Evolutionary conservation across 441 rosid genomes (phyloP).

Genomic region (Mallotus repandus): DNA sequence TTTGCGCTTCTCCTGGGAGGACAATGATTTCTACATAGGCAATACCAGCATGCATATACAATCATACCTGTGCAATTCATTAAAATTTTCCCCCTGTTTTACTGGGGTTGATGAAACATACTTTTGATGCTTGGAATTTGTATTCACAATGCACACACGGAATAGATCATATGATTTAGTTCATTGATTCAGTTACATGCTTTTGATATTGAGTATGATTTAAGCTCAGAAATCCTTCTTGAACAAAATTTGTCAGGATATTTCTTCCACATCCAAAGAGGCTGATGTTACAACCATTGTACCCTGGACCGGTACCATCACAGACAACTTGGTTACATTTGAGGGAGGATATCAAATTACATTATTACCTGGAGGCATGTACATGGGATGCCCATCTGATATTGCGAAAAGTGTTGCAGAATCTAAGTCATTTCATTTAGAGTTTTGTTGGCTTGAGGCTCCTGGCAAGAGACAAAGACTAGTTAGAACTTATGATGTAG

Average conservation of each 20-base stretch:
- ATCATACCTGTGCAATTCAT: background rate
- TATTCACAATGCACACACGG: no score
- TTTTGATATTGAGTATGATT: background rate
- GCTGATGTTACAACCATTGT: conserved; percentile 46
- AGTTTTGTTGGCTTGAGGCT: conserved; percentile 82
- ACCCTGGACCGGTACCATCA: conserved; percentile 60
- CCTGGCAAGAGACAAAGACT: conserved; percentile 74
- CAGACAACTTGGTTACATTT: conserved; percentile 56
- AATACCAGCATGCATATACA: background rate
- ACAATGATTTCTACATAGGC: background rate
- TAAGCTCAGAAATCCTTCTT: conserved; percentile 2
- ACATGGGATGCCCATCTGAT: conserved; percentile 80
- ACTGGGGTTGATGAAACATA: background rate
- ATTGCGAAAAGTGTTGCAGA: conserved; percentile 64
- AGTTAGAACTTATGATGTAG: conserved; percentile 76
- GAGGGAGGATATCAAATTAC: conserved; percentile 71
- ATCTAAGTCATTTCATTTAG: conserved; percentile 74
- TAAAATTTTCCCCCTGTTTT: background rate
- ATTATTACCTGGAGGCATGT: conserved; percentile 82
- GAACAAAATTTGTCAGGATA: conserved; percentile 44
- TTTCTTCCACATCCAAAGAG: conserved; percentile 38
- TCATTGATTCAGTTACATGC: background rate
- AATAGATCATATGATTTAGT: background rate
- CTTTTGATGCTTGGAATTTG: background rate
- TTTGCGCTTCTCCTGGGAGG: background rate